These are phyloP conservation scores for Colletotrichum tamarilloi DNA, from an alignment of 2,329 filamentous ascomycete genomes.

Conservation along the genomic window DNA sequence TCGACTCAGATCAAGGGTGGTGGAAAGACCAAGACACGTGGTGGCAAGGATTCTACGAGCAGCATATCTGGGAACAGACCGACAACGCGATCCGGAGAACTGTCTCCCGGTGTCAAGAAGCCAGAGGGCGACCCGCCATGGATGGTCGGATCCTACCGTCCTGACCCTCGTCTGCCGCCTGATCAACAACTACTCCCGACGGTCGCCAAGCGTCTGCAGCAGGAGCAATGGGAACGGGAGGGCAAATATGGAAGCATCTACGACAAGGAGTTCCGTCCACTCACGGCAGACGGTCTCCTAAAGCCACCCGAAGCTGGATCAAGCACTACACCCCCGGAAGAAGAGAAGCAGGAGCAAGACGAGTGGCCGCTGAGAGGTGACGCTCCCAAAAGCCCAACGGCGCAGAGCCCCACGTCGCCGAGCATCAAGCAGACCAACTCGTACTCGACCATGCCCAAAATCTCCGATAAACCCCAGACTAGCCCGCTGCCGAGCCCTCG, in stretches of 20 bases:
- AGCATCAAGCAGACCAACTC: slow-evolving; percentile 56
- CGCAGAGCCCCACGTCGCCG: slow-evolving; percentile 38
- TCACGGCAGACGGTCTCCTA: slow-evolving; percentile 74
- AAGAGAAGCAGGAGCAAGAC: slow-evolving; percentile 47
- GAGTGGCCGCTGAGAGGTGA: slow-evolving; percentile 71
- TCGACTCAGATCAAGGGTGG: slow-evolving; percentile 56
- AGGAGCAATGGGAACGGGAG: slow-evolving; percentile 95
- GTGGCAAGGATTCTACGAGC: slow-evolving; percentile 60
- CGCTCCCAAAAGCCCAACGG: slow-evolving; percentile 58
- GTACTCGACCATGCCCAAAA: slow-evolving; percentile 74
- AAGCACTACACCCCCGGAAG: slow-evolving; percentile 39
- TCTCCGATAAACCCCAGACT: slow-evolving; percentile 55
- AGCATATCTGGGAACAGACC: slow-evolving; percentile 67
- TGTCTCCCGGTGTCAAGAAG: slow-evolving; percentile 64
- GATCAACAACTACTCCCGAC: slow-evolving; percentile 97
- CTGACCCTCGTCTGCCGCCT: slow-evolving; percentile 91
- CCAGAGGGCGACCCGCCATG: slow-evolving; percentile 97
- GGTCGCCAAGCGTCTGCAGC: slow-evolving; percentile 88
- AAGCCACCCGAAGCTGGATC: slow-evolving; percentile 54
- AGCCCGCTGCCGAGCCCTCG: slow-evolving; percentile 59
- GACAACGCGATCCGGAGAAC: slow-evolving; percentile 70
- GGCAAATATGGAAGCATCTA: slow-evolving; percentile 88
- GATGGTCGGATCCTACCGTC: slow-evolving; percentile 94
- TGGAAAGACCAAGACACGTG: slow-evolving; percentile 72
- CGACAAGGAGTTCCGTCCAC: slow-evolving; percentile 86